phyloP scores from a whole-genome alignment of 306 rosid species.

The Prosopis cineraria region DNA sequence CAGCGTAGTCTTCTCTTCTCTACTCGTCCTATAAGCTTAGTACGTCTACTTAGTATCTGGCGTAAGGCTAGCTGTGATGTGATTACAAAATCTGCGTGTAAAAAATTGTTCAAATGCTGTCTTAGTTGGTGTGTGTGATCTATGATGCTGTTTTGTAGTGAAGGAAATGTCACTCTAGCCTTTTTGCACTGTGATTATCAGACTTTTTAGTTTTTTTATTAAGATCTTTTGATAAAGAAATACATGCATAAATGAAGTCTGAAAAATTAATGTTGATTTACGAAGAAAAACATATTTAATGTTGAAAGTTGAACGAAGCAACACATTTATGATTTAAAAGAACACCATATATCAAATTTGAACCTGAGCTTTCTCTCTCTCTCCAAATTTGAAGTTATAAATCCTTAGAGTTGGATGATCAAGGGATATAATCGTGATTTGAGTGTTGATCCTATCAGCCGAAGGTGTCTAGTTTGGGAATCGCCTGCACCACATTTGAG shows the following conservation, averaged over 20 bases:
- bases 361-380: too few species aligned
- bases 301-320: too few species aligned
- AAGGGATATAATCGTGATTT: too few species aligned
- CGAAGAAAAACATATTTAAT: too few species aligned
- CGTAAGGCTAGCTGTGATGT: background rate
- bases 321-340: too few species aligned
- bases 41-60: background rate
- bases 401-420: too few species aligned
- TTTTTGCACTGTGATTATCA: background rate
- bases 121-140: slow-evolving; percentile 11
- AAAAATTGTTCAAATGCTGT: background rate
- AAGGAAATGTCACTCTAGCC: background rate
- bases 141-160: background rate
- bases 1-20: slow-evolving; percentile 12
- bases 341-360: too few species aligned
- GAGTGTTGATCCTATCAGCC: too few species aligned
- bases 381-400: too few species aligned
- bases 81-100: background rate
- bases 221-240: background rate
- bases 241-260: background rate
- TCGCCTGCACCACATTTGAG: too few species aligned
- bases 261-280: too few species aligned
- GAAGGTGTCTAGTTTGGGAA: too few species aligned
- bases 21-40: background rate
- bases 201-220: background rate